Evolutionary conservation across 345 rosid species (phyloP).

Genomic region (Sapria himalayana): DNA sequence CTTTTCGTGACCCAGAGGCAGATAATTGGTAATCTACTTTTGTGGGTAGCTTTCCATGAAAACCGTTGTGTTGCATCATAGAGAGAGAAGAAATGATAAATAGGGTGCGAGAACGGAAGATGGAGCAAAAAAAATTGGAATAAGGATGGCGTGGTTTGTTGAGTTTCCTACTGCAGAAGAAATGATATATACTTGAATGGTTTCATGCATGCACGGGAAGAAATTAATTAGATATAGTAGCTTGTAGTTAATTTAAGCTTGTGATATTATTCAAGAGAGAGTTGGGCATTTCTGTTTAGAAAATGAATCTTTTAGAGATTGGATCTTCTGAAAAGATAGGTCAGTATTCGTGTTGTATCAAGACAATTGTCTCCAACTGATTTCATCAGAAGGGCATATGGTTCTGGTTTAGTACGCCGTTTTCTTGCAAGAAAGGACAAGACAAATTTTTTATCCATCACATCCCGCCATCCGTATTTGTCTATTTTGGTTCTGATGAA

Average conservation of each 20-base stretch:
- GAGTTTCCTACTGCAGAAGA: constrained; percentile 26
- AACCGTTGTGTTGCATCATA: constrained; percentile 16
- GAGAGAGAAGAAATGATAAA: neutral
- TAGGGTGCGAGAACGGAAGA: neutral
- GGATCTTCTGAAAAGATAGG: constrained; percentile 20
- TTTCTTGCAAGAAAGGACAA: no score
- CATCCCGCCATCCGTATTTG: no score
- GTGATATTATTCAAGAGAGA: constrained; percentile 38
- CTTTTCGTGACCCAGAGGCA: constrained; percentile 10
- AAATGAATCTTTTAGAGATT: constrained; percentile 2
- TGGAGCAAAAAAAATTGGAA: neutral
- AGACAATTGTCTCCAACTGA: no score
- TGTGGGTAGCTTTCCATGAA: constrained; percentile 11
- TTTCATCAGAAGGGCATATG: no score
- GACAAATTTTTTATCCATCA: no score
- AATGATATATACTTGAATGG: constrained; percentile 30
- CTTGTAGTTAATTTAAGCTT: constrained; percentile 16
- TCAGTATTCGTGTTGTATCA: no score
- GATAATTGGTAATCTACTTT: constrained; percentile 18
- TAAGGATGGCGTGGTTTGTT: constrained; percentile 1
- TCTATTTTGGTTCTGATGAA: no score
- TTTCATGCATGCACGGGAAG: constrained; percentile 31
- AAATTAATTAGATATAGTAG: no score
- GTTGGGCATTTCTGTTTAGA: constrained; percentile 1
- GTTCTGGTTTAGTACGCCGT: no score